Conservation (phyloP, 169 alveolate genomes). For the Babesia divergens region DNA sequence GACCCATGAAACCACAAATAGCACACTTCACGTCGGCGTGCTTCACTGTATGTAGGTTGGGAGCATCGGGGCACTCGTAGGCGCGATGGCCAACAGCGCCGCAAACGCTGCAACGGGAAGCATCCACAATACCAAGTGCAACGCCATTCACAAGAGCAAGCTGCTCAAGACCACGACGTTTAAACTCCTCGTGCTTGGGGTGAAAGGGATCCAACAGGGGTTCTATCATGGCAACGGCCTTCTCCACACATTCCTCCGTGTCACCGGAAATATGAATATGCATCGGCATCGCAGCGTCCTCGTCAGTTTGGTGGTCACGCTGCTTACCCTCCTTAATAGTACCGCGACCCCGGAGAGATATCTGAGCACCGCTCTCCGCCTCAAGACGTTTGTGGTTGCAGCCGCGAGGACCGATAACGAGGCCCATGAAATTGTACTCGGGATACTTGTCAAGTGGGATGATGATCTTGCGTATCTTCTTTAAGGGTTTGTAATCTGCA, state of each 20-base stretch:
- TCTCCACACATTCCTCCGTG: conserved; percentile 75
- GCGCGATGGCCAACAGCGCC: conserved; percentile 81
- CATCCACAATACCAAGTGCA: conserved; percentile 68
- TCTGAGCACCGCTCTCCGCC: conserved; percentile 88
- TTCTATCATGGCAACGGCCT: conserved; percentile 81
- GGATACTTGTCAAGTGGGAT: conserved; percentile 89
- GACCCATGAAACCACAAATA: conserved; percentile 89
- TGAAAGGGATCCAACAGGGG: conserved; percentile 84
- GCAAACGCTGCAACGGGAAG: conserved; percentile 77
- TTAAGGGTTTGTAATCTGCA: conserved; percentile 84
- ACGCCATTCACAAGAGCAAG: conserved; percentile 83
- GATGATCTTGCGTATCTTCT: conserved; percentile 79
- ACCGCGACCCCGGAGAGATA: conserved; percentile 87
- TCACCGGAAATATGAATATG: conserved; percentile 84
- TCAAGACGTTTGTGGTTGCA: conserved; percentile 89
- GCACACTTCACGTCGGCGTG: conserved; percentile 73
- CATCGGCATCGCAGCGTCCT: conserved; percentile 86
- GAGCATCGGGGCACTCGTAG: conserved; percentile 78
- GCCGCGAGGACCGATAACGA: conserved; percentile 93
- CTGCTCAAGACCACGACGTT: conserved; percentile 82
- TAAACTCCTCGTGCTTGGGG: conserved; percentile 84
- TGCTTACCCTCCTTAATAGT: conserved; percentile 88
- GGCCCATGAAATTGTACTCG: conserved; percentile 90
- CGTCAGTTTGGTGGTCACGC: conserved; percentile 85
- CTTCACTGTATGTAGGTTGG: conserved; percentile 36